Evolutionary conservation across 2,329 filamentous ascomycete species (phyloP), one percentile per base, ranked within the genome.

Genomic region (Volutella citrinella): DNA sequence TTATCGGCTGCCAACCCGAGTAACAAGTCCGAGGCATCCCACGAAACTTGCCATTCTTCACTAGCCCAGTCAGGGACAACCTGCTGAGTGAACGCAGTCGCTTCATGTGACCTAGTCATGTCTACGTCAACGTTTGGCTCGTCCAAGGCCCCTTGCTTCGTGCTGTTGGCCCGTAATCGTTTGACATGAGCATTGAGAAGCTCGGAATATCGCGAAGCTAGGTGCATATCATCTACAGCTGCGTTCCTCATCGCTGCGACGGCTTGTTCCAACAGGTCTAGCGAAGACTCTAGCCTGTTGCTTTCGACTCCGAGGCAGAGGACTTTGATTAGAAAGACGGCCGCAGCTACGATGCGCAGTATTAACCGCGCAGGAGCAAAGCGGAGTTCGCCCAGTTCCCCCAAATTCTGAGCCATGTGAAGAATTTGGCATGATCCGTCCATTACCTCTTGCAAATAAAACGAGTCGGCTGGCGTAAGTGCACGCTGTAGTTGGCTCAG

Each of bases 371-470:
- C 69, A 0, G 74, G 74, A 0, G 66, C 71, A 42, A 71, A 77
- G 4, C 67, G 63, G n/a, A 78, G 56, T 7, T 55, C 56, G 1
- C 60, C 61, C 4, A 57, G 60, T 17, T 74, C 65, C 4, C 66
- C 65, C 3, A 78, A 60, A 24, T 69, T 61, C 1, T 61, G 66
- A 4, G 71, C 68, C 30, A 68, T 72, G 29, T 69, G 57, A 5
- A 77, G 54, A 18, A 74, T 73, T 32, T 72, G 61, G 27, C 69
- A 69, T 38, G 69, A 73, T 3, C 69, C 70, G 14, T 76, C 69
- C 4, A 76, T 70, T 2, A 77, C 74, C 48, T 76, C 72, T 49
- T 70, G 67, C 11, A 77, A 74, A 42, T 75, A 76, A 21, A 68
- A 65, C 34, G 73, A 75, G 44, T 78, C 73, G 29, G 64, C 63